A percentile compares a stretch with the other conserved stretches of the same genome.
Conservation (phyloP, 768 basidiomycete species). For the Amyloporia xantha region DNA sequence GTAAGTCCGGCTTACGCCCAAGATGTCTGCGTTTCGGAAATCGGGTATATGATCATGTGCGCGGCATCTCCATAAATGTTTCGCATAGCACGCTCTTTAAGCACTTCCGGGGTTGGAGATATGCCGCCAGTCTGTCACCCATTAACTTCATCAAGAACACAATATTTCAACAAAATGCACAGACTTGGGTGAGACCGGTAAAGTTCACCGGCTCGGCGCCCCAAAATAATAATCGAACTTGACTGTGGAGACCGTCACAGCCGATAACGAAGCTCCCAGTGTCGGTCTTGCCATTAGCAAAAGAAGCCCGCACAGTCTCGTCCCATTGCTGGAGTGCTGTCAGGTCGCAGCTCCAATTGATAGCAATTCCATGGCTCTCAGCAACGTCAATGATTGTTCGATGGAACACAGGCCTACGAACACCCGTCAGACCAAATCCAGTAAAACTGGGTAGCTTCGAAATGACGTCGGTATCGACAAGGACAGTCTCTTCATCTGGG, state of each 20-base stretch:
- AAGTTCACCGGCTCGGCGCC: slow-evolving; percentile 30
- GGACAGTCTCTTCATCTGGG: slow-evolving; percentile 21
- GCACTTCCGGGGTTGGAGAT: slow-evolving; percentile 19
- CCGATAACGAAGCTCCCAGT: slow-evolving; percentile 35
- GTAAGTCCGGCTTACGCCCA: slow-evolving; percentile 37
- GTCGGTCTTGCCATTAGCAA: slow-evolving; percentile 30
- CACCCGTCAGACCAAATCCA: slow-evolving; percentile 27
- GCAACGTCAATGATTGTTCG: slow-evolving; percentile 26
- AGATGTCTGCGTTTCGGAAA: slow-evolving; percentile 24
- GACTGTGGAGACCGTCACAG: slow-evolving; percentile 40
- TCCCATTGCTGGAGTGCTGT: slow-evolving; percentile 25
- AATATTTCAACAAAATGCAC: no score
- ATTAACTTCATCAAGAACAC: no score
- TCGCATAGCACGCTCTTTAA: slow-evolving; percentile 19
- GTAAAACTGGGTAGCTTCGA: slow-evolving; percentile 12
- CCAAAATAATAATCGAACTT: slow-evolving; percentile 31
- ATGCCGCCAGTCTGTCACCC: slow-evolving; percentile 30
- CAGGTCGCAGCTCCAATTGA: slow-evolving; percentile 30
- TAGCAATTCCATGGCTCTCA: slow-evolving; percentile 24
- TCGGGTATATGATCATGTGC: slow-evolving; percentile 32
- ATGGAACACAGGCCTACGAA: slow-evolving; percentile 28
- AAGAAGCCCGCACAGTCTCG: slow-evolving; percentile 25
- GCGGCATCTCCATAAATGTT: slow-evolving; percentile 32
- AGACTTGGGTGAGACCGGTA: slow-evolving; percentile 36
- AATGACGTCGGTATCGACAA: slow-evolving; percentile 23